phyloP scores from a whole-genome alignment of 495 filamentous ascomycete species.

The Bryoglossum gracile region DNA sequence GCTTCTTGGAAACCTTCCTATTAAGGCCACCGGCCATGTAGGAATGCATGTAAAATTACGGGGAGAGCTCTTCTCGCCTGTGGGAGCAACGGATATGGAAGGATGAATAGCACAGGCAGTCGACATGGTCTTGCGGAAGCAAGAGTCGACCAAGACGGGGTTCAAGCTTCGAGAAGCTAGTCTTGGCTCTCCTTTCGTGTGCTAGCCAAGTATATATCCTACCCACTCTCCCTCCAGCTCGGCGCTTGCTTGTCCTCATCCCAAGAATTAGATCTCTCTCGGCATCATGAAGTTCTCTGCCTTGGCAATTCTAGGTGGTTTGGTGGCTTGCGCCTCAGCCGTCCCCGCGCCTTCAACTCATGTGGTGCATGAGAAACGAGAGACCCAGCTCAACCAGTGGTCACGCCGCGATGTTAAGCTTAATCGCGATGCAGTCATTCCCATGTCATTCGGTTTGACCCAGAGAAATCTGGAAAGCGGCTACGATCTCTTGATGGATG shows the following conservation, averaged over 20 bases:
- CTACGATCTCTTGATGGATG: conserved; percentile 18
- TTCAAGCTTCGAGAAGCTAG: neutral
- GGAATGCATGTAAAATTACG: neutral
- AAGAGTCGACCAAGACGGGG: neutral
- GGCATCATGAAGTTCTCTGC: conserved; percentile 19
- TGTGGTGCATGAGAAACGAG: conserved; percentile 22
- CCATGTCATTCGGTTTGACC: conserved; percentile 12
- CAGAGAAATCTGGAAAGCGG: conserved; percentile 18
- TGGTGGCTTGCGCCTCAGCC: conserved; percentile 8
- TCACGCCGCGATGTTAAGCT: conserved; percentile 14
- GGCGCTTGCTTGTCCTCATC: neutral
- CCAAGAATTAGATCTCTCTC: neutral
- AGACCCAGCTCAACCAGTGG: conserved; percentile 12
- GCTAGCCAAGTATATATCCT: neutral
- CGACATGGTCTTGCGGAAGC: neutral
- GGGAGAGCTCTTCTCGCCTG: neutral
- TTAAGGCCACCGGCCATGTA: neutral
- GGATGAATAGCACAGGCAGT: neutral
- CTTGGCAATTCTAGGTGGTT: conserved; percentile 7
- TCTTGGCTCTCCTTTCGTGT: neutral
- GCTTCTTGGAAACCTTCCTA: neutral
- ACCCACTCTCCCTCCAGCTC: neutral
- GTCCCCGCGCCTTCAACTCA: conserved; percentile 18
- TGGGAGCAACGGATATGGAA: neutral
- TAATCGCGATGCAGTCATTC: conserved; percentile 15